phyloP scores from a whole-genome alignment of 2,329 filamentous ascomycete genomes.

The Ophiostoma quercus region DNA sequence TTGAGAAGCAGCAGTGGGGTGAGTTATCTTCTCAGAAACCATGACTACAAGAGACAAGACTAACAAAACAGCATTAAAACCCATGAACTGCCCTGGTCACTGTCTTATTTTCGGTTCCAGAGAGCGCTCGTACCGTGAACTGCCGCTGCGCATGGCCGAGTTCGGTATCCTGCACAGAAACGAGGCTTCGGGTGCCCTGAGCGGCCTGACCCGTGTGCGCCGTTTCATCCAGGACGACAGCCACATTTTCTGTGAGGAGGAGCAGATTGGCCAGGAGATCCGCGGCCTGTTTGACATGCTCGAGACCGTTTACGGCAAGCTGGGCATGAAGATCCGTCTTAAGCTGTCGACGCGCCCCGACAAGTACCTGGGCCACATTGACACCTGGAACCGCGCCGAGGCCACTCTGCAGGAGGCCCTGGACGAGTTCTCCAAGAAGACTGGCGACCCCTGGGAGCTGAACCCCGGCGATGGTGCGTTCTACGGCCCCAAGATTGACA shows the following conservation, averaged over 20 bases:
- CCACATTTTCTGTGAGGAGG: conserved; percentile 76
- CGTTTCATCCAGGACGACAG: conserved; percentile 88
- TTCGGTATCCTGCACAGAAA: conserved; percentile 85
- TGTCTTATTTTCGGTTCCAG: conserved; percentile 76
- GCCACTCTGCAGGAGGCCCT: conserved; percentile 72
- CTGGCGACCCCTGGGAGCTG: conserved; percentile 68
- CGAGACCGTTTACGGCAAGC: conserved; percentile 65
- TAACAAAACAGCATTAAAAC: conserved; percentile 42
- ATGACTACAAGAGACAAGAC: not conserved
- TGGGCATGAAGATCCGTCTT: conserved; percentile 87
- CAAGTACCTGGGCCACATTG: conserved; percentile 78
- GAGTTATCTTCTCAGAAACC: not conserved
- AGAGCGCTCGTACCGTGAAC: conserved; percentile 68
- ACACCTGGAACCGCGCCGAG: conserved; percentile 88
- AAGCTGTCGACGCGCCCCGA: conserved; percentile 89
- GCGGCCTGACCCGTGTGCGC: conserved; percentile 75
- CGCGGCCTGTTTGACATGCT: conserved; percentile 84
- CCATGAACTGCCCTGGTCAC: conserved; percentile 90
- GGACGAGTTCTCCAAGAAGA: conserved; percentile 61
- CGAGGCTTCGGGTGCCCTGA: conserved; percentile 74
- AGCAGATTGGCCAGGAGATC: conserved; percentile 71
- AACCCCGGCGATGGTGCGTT: conserved; percentile 96
- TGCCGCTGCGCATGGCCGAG: conserved; percentile 80
- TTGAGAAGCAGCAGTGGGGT: conserved; percentile 63
- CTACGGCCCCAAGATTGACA: conserved; percentile 98